Base-by-base conservation (phyloP, 495 filamentous ascomycete genomes). In the Massariosphaeria phaeospora region DNA sequence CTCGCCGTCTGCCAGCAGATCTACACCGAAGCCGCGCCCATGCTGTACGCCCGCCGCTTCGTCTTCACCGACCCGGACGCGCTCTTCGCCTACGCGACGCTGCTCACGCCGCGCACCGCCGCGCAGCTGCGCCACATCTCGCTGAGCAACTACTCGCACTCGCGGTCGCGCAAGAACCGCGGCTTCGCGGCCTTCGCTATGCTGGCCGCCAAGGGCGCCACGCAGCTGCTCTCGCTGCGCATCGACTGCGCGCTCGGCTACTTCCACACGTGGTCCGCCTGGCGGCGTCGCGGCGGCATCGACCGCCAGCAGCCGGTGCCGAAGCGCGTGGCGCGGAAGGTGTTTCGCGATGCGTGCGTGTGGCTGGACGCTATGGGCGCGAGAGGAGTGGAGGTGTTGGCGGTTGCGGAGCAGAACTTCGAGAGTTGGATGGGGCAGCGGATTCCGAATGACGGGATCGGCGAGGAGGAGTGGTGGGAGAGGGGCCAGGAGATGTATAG, bases 11-110 rank as follows among this genome's bases (percentile, higher is more conserved):
- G 36, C 39, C 29, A 43, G 23, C 23, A 21, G 12, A 52, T 52
- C 17, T 52, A 52, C 26, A 4, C 20, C 18, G 49, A 52, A 52
- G 38, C 38, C n/a, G 49, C 49, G 2, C 49, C 49, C 23, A 29
- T 52, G 49, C 9, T 52, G n/a, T 52, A 52, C 18, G 12, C 17
- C 36, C 38, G 31, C 23, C 26, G 18, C 25, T 38, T 52, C 20
- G 15, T 52, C 36, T 52, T 52, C 27, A 17, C 29, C 20, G 49
- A 52, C 38, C 3, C 49, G 3, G 49, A 25, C 2, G 39, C 36
- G 1, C 26, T 52, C 36, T 18, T 52, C 13, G 13, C 15, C n/a
- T 52, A 42, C 26, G 38, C 49, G 4, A 1, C 35, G 2, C 23
- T 18, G 4, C 18, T 52, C 2, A 42, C 49, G 11, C 36, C 36